A percentile compares a stretch with the other conserved stretches of the same genome.
These are phyloP conservation scores for Pseudocercospora macadamiae DNA, from an alignment of 2,329 filamentous ascomycete genomes.

Conservation along the genomic window DNA sequence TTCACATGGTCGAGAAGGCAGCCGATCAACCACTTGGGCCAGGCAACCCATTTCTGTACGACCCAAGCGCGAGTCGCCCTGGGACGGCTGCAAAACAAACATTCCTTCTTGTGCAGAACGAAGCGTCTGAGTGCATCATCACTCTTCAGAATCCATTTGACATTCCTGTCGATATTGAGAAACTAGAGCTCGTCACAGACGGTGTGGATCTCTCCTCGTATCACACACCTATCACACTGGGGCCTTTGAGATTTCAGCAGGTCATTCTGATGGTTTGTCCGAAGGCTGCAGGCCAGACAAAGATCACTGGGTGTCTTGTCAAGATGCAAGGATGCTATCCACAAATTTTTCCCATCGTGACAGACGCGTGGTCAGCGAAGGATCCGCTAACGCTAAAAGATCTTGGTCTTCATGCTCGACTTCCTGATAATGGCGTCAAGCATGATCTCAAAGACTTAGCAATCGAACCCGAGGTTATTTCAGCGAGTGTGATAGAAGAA, in stretches of 20 bases:
- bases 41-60: constrained; percentile 88
- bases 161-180: constrained; percentile 87
- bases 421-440: neutral
- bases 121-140: constrained; percentile 75
- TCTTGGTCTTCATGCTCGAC: constrained; percentile 22
- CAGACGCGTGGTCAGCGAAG: constrained; percentile 72
- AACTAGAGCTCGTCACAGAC: constrained; percentile 72
- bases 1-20: constrained; percentile 19
- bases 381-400: constrained; percentile 72
- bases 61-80: constrained; percentile 78
- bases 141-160: constrained; percentile 94
- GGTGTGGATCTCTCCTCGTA: constrained; percentile 72
- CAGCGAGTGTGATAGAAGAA: constrained; percentile 69
- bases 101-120: constrained; percentile 74
- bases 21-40: constrained; percentile 18
- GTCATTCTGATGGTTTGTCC: constrained; percentile 72
- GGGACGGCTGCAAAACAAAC: constrained; percentile 57
- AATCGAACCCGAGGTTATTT: constrained; percentile 28
- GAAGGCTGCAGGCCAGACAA: constrained; percentile 67
- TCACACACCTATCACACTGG: constrained; percentile 68
- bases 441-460: constrained; percentile 20
- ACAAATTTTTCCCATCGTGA: constrained; percentile 81
- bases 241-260: constrained; percentile 80
- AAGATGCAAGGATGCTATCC: constrained; percentile 81
- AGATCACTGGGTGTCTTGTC: constrained; percentile 75